Evolutionary conservation across 768 basidiomycete genomes (phyloP), one percentile per base, ranked within the genome.

Genomic region (Suillus spraguei): DNA sequence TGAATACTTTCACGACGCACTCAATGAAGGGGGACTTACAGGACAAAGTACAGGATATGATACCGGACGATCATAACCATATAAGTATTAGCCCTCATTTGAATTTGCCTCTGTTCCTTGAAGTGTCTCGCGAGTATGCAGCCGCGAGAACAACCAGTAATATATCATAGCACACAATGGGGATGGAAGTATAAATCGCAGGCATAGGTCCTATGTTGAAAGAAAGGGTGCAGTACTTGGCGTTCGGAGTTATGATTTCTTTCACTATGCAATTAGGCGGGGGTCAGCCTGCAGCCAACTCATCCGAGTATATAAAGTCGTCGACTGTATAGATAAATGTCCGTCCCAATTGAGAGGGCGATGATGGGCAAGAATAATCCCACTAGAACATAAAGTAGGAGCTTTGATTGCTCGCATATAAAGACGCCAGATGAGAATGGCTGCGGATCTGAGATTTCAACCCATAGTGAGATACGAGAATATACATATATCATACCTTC

Each of bases 401-500:
- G 55, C 24, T 24, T 56, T 5, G 38, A 56, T 39, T 39, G 35
- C 16, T 11, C 4, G 22, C 10, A 56, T 39, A 56, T 56, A 28
- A n/a, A 56, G 55, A 6, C 55, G 38, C 55, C 55, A 56, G 10
- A 56, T 56, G 22, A 56, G 55, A 39, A 56, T 56, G 24, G 17
- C 55, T 56, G 55, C 17, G 4, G 24, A 28, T 11, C 22, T 22
- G 24, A 24, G 22, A 24, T 47, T 24, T 11, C 3, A 24, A 47
- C 22, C 13, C 13, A 13, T 47, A 14, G 22, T 2, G 22, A 47
- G 46, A 47, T 7, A 22, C 46, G 13, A 47, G 22, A 24, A 24
- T 47, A n/a, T n/a, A n/a, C n/a, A n/a, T n/a, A n/a, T n/a, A n/a
- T n/a, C 55, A 24, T 41, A 36, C 56, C 38, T 39, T 58, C 56